Conservation (phyloP, 192 early-diverging fungal genomes). For the Backusella parvicylindrica region DNA sequence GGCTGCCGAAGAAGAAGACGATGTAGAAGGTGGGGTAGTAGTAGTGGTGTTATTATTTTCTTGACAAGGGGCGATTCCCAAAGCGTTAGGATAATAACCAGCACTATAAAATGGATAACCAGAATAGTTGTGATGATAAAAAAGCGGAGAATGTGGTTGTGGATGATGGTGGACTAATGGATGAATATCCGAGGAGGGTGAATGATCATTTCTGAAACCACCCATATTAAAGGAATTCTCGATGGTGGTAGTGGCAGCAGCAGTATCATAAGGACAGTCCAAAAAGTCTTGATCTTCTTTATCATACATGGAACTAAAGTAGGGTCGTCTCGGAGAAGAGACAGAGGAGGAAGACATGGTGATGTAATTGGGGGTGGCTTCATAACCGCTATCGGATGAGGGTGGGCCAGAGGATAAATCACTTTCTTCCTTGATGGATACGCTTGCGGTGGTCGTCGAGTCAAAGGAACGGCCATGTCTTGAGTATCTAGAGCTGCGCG, state of each 20-base stretch:
- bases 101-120: constrained; percentile 9
- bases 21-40: not conserved
- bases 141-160: constrained; percentile 11
- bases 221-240: not conserved
- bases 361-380: constrained; percentile 13
- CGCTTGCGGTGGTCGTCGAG: not conserved
- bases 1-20: not conserved
- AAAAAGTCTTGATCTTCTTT: constrained; percentile 6
- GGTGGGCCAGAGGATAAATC: constrained; percentile 13
- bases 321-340: constrained; percentile 7
- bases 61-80: constrained; percentile 12
- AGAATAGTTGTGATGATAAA: constrained; percentile 5
- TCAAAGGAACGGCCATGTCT: constrained; percentile 21
- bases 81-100: constrained; percentile 14
- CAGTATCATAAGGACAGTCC: constrained; percentile 2
- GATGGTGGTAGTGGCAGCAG: not conserved
- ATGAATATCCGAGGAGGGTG: not conserved
- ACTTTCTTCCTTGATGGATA: constrained; percentile 17
- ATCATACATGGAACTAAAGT: constrained; percentile 17
- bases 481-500: constrained; percentile 17
- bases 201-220: not conserved
- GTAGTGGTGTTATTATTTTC: not conserved
- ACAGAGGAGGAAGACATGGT: not conserved
- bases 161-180: constrained; percentile 6
- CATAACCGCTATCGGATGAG: constrained; percentile 22